These are phyloP conservation scores for Saccharomycopsis sp. DNA, from an alignment of 805 yeast species.

Conservation along the genomic window DNA sequence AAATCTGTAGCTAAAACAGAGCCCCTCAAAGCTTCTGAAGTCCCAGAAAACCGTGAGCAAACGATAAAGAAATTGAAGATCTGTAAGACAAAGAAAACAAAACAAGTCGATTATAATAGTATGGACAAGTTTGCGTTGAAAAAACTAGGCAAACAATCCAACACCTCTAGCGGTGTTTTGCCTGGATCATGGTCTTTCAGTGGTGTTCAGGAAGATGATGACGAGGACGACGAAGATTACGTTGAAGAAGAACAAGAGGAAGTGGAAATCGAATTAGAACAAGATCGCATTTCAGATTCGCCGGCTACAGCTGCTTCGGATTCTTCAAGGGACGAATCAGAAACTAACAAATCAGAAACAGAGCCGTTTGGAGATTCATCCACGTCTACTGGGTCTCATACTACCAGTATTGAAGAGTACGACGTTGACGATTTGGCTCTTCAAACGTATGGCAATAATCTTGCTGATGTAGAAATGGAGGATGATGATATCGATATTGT, in stretches of 20 bases:
- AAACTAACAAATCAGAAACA: neutral
- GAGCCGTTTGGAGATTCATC: neutral
- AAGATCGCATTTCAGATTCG: too few relatives aligned
- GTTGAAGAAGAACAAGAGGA: neutral
- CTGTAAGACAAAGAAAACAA: slow-evolving; percentile 6
- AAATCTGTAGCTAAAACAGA: slow-evolving; percentile 5
- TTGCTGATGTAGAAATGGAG: slow-evolving; percentile 2
- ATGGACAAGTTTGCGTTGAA: slow-evolving; percentile 29
- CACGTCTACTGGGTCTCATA: slow-evolving; percentile 21
- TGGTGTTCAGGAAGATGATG: slow-evolving; percentile 6
- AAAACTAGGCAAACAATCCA: slow-evolving; percentile 26
- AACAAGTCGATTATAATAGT: slow-evolving; percentile 4
- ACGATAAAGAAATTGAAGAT: slow-evolving; percentile 6
- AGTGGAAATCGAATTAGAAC: too few relatives aligned
- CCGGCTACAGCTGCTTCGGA: neutral
- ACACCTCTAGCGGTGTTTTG: slow-evolving; percentile 15
- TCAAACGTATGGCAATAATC: neutral
- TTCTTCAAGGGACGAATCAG: neutral
- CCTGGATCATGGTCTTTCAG: slow-evolving; percentile 31
- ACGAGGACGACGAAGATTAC: slow-evolving; percentile 1
- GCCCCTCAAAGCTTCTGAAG: neutral
- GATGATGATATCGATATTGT: slow-evolving; percentile 34
- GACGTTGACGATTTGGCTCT: neutral
- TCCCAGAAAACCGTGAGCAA: neutral
- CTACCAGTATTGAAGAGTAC: slow-evolving; percentile 20